A percentile compares a stretch with the other conserved stretches of the same genome.
Conservation (phyloP, 352 stramenopile species). For the Phytopythium sindhum region DNA sequence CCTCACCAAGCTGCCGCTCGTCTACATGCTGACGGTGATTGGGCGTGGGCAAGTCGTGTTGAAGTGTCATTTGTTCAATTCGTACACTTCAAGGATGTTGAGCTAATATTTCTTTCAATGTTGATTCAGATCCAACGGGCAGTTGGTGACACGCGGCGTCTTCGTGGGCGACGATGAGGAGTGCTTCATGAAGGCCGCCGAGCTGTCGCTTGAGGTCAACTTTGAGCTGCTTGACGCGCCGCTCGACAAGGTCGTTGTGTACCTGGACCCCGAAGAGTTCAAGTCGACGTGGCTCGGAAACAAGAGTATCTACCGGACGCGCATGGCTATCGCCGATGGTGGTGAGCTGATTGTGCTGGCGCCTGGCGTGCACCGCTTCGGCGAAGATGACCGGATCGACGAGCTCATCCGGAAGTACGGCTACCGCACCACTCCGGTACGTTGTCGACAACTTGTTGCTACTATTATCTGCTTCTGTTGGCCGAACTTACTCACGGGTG, state of each 20-base stretch:
- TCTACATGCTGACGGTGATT: constrained; percentile 97
- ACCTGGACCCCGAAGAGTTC: constrained; percentile 95
- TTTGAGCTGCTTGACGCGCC: constrained; percentile 93
- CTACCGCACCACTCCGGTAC: constrained; percentile 93
- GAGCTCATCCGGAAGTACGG: constrained; percentile 96
- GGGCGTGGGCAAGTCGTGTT: constrained; percentile 43
- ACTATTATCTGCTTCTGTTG: not conserved
- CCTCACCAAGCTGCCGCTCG: constrained; percentile 84
- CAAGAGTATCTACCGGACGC: constrained; percentile 97
- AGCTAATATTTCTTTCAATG: no score
- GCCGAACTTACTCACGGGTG: constrained; percentile 3
- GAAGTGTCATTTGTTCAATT: no score
- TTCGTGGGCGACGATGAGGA: constrained; percentile 96
- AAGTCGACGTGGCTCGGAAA: constrained; percentile 98
- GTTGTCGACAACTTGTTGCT: no score
- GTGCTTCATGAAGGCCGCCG: constrained; percentile 94
- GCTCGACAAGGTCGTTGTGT: constrained; percentile 94
- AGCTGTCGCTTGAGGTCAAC: constrained; percentile 94
- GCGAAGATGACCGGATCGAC: constrained; percentile 94
- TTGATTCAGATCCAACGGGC: constrained; percentile 48
- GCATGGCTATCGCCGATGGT: constrained; percentile 96
- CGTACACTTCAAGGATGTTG: no score
- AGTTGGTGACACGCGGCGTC: constrained; percentile 86
- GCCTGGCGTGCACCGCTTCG: constrained; percentile 92
- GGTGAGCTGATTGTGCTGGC: constrained; percentile 95